These are phyloP conservation scores for Pseudogymnoascus destructans DNA, from an alignment of 2,329 filamentous ascomycete species.

Conservation along the genomic window DNA sequence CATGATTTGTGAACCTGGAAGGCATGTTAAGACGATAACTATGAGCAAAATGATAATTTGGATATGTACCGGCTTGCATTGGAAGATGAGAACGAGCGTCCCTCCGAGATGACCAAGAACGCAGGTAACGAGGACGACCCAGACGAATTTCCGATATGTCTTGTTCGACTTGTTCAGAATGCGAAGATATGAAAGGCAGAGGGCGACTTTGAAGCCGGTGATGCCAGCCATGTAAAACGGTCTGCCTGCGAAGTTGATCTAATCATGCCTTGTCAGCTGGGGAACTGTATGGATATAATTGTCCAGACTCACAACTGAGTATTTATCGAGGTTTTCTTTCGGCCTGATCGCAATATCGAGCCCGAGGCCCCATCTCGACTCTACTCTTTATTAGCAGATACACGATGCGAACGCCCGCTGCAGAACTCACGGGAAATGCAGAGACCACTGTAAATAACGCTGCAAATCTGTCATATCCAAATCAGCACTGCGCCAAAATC, in stretches of 20 bases:
- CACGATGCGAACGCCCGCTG: background rate
- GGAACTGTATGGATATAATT: background rate
- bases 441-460: slow-evolving; percentile 34
- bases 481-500: background rate
- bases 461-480: slow-evolving; percentile 9
- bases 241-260: slow-evolving; percentile 39
- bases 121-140: slow-evolving; percentile 31
- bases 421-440: slow-evolving; percentile 35
- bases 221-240: slow-evolving; percentile 43
- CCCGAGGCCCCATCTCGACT: slow-evolving; percentile 41
- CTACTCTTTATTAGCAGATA: slow-evolving; percentile 21
- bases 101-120: slow-evolving; percentile 33
- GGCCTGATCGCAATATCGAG: slow-evolving; percentile 34
- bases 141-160: slow-evolving; percentile 33
- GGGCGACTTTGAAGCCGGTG: slow-evolving; percentile 42
- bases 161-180: slow-evolving; percentile 36
- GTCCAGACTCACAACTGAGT: slow-evolving; percentile 27
- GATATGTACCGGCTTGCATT: slow-evolving; percentile 35
- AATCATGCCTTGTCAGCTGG: background rate
- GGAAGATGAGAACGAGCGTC: slow-evolving; percentile 36
- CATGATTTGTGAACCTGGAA: slow-evolving; percentile 22
- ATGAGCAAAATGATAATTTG: slow-evolving; percentile 34
- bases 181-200: slow-evolving; percentile 39
- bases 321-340: slow-evolving; percentile 30
- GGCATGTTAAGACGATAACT: slow-evolving; percentile 36